A percentile compares a stretch with the other conserved stretches of the same genome.
These are phyloP conservation scores for Pharus latifolius DNA, from an alignment of 176 grass and related monocot species.

Conservation along the genomic window DNA sequence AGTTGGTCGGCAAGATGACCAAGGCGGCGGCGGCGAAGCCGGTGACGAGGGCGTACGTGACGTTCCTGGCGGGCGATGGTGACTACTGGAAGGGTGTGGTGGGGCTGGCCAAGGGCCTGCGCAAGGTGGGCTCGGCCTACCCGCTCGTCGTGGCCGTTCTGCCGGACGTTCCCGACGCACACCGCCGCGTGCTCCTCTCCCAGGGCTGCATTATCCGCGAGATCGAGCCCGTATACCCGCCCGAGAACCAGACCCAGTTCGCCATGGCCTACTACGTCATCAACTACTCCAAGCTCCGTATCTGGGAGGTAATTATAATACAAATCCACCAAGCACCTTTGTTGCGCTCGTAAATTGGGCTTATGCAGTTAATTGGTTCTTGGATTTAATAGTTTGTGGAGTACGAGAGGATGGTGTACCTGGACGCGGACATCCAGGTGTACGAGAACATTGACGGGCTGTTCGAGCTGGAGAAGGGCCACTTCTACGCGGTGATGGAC, in stretches of 20 bases:
- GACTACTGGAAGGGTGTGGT: constrained; percentile 88
- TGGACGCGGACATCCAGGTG: constrained; percentile 87
- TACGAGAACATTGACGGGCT: constrained; percentile 83
- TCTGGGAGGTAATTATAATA: constrained; percentile 56
- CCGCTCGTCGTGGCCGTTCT: constrained; percentile 71
- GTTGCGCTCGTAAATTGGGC: not conserved
- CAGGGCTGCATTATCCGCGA: constrained; percentile 80
- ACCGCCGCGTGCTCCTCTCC: constrained; percentile 49
- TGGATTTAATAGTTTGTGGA: constrained; percentile 77
- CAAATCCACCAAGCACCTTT: not conserved
- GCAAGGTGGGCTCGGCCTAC: constrained; percentile 46
- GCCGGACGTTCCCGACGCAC: constrained; percentile 70
- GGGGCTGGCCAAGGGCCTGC: constrained; percentile 68
- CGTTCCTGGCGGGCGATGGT: constrained; percentile 69
- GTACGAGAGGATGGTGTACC: constrained; percentile 82
- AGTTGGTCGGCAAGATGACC: constrained; percentile 23
- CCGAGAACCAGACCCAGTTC: constrained; percentile 83
- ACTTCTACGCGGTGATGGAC: constrained; percentile 89
- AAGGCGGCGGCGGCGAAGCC: constrained; percentile 12
- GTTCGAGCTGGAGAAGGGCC: constrained; percentile 56
- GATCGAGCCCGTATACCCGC: constrained; percentile 78
- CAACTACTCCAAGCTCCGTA: constrained; percentile 96
- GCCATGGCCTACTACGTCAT: constrained; percentile 93
- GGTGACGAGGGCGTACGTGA: constrained; percentile 49
- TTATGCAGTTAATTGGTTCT: not conserved